Conservation (phyloP, 768 basidiomycete species). For the Tricholoma sp. region DNA sequence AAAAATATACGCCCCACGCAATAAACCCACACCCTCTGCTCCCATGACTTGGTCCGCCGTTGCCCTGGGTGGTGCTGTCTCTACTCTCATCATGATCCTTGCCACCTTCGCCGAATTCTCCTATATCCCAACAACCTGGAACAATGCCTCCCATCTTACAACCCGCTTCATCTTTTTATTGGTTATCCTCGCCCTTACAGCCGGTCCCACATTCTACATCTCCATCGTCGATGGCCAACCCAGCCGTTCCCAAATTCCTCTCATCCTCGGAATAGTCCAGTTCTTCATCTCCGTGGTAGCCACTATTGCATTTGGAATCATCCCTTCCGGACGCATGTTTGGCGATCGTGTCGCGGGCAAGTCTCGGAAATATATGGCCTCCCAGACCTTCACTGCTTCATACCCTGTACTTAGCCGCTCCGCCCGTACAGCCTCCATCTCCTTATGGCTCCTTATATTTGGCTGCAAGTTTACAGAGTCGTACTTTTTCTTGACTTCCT, state of each 20-base stretch:
- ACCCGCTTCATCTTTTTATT: slow-evolving; percentile 90
- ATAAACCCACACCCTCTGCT: slow-evolving; percentile 63
- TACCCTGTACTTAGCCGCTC: slow-evolving; percentile 74
- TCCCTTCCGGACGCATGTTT: slow-evolving; percentile 98
- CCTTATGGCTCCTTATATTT: slow-evolving; percentile 90
- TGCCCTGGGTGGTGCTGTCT: slow-evolving; percentile 93
- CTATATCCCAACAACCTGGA: slow-evolving; percentile 98
- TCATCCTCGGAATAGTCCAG: slow-evolving; percentile 90
- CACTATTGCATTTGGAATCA: slow-evolving; percentile 77
- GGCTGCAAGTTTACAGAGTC: slow-evolving; percentile 96
- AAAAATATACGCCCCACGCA: slow-evolving; percentile 74
- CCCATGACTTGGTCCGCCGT: slow-evolving; percentile 95
- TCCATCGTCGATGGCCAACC: slow-evolving; percentile 72
- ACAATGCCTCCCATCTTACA: slow-evolving; percentile 95
- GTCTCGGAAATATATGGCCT: slow-evolving; percentile 96
- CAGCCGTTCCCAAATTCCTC: slow-evolving; percentile 60
- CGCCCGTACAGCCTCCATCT: slow-evolving; percentile 78
- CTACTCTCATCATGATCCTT: slow-evolving; percentile 88
- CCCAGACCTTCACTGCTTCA: slow-evolving; percentile 97
- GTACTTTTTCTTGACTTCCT: slow-evolving; percentile 96
- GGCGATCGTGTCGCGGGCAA: slow-evolving; percentile 98
- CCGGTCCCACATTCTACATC: slow-evolving; percentile 91
- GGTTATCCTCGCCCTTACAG: slow-evolving; percentile 88
- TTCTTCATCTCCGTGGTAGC: slow-evolving; percentile 87
- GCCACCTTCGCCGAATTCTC: slow-evolving; percentile 94